Evolutionary conservation across 202 grass and related monocot species (phyloP).

Genomic region (Hordeum pubiflorum): DNA sequence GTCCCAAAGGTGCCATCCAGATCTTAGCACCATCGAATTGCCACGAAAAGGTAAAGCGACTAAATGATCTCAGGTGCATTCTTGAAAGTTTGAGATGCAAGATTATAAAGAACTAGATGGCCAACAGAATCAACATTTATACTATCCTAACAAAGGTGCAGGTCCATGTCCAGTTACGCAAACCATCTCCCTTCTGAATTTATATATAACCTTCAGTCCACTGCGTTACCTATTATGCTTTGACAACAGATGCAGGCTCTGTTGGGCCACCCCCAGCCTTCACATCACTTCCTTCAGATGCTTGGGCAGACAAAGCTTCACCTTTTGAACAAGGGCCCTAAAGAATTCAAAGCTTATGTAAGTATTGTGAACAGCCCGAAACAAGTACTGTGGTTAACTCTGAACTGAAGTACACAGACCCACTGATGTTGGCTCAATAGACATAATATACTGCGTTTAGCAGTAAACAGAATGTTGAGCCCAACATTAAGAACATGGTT

Average conservation of each 20-base stretch:
- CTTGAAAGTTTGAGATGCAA: not conserved
- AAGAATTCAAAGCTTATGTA: not conserved
- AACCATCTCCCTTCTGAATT: not conserved
- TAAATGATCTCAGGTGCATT: not conserved
- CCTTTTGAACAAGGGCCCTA: constrained; percentile 8
- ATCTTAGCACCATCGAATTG: not conserved
- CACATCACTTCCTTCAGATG: constrained; percentile 26
- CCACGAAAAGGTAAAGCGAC: not conserved
- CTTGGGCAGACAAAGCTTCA: constrained; percentile 22
- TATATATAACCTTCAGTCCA: not conserved
- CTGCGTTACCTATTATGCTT: not conserved
- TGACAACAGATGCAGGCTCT: constrained; percentile 26
- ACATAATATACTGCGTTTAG: not conserved
- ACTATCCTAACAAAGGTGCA: not conserved
- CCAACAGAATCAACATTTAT: not conserved
- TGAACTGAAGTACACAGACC: not conserved
- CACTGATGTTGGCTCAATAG: not conserved
- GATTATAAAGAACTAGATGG: not conserved
- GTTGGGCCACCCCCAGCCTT: constrained; percentile 7
- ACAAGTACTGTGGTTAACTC: not conserved
- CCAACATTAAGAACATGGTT: not conserved
- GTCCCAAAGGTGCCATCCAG: not conserved
- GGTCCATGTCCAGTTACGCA: not conserved
- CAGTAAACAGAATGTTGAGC: not conserved
- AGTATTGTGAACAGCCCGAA: not conserved